Evolutionary conservation across 2,329 filamentous ascomycete genomes (phyloP).

Genomic region (Plectosphaerella cucumerina): DNA sequence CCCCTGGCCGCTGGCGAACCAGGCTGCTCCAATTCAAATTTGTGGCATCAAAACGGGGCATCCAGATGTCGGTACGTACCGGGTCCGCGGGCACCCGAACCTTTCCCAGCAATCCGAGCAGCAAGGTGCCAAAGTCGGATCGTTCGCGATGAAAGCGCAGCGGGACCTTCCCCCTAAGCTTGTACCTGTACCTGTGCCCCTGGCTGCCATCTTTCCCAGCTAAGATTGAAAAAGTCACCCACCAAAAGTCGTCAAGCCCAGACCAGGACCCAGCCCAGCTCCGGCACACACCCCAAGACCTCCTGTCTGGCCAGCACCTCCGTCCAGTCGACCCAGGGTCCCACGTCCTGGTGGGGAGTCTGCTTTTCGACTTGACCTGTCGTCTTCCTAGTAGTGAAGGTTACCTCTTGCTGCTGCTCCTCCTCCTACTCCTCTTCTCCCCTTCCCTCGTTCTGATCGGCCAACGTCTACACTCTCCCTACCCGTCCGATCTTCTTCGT

Average conservation of each 20-base stretch:
- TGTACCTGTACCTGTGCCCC: too few relatives aligned
- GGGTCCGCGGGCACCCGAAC: too few relatives aligned
- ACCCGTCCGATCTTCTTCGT: background rate
- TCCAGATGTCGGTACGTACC: background rate
- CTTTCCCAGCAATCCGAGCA: too few relatives aligned
- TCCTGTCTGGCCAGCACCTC: background rate
- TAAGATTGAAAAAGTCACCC: too few relatives aligned
- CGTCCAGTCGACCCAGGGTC: background rate
- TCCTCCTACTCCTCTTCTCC: background rate
- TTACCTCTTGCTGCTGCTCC: background rate
- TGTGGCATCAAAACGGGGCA: background rate
- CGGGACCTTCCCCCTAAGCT: too few relatives aligned
- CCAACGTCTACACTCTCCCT: background rate
- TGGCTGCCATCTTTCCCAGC: too few relatives aligned
- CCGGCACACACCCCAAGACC: background rate
- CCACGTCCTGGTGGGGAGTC: background rate
- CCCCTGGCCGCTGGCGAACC: background rate
- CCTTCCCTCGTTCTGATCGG: background rate
- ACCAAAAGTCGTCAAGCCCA: background rate
- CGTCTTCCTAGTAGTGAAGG: background rate
- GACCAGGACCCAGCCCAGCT: background rate
- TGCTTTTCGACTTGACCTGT: background rate
- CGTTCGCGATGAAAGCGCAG: too few relatives aligned
- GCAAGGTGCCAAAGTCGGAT: too few relatives aligned
- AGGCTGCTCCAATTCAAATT: conserved; percentile 1